Conservation (phyloP, 768 basidiomycete species). For the Termitomyces sp. region DNA sequence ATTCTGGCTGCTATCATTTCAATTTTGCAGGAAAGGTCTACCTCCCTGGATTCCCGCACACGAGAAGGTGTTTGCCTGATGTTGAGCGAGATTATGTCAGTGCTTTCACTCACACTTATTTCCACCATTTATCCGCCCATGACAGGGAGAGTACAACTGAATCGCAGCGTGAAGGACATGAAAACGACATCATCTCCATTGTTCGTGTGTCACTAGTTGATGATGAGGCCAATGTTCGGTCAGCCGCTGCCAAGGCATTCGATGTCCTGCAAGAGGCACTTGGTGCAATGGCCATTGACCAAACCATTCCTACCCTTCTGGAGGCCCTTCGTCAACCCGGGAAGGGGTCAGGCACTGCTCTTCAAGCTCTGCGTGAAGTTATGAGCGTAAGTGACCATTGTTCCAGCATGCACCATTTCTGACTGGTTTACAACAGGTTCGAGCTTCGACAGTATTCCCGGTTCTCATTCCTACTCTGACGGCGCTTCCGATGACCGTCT, state of each 20-base stretch:
- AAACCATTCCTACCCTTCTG: conserved; percentile 91
- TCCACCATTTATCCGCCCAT: background rate
- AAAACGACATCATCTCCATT: conserved; percentile 82
- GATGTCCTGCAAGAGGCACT: conserved; percentile 91
- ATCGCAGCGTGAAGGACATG: conserved; percentile 78
- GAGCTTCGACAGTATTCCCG: conserved; percentile 94
- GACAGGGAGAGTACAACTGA: conserved; percentile 79
- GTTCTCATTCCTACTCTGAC: conserved; percentile 93
- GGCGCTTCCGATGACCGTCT: conserved; percentile 84
- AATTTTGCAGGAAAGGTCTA: conserved; percentile 63
- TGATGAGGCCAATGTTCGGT: conserved; percentile 75
- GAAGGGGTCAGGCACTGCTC: conserved; percentile 89
- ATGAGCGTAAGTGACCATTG: conserved; percentile 63
- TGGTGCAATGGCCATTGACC: conserved; percentile 88
- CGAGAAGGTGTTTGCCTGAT: conserved; percentile 83
- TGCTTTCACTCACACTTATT: background rate
- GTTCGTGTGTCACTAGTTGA: conserved; percentile 86
- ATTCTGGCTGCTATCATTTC: conserved; percentile 80
- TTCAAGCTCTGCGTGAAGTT: conserved; percentile 90
- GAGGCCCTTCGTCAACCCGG: conserved; percentile 93
- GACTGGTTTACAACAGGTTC: conserved; percentile 49
- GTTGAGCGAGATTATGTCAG: conserved; percentile 85
- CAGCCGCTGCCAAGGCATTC: conserved; percentile 84
- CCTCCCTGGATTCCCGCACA: conserved; percentile 57
- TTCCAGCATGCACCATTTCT: background rate